Percentiles rank a stretch among this genome's conserved stretches.
These are phyloP conservation scores for Suaeda aralocaspica DNA, from an alignment of 148 eudicot species.

Conservation along the genomic window DNA sequence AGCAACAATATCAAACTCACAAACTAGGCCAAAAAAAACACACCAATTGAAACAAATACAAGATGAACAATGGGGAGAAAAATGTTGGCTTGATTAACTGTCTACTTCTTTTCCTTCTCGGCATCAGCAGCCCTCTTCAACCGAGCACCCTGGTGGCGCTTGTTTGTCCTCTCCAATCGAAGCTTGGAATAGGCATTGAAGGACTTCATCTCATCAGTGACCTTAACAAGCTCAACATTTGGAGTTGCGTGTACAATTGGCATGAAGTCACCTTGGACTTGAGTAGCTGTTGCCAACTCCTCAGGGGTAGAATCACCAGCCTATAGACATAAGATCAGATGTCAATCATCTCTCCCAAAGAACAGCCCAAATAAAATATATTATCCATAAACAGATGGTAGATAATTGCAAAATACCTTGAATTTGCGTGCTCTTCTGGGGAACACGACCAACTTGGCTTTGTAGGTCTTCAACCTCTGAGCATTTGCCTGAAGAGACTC, in stretches of 20 bases:
- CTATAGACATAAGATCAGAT: slow-evolving; percentile 38
- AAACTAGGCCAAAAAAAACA: neutral
- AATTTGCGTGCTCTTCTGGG: slow-evolving; percentile 48
- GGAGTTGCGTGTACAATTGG: slow-evolving; percentile 35
- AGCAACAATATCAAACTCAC: neutral
- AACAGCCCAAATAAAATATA: neutral
- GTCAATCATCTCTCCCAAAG: neutral
- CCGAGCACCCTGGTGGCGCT: slow-evolving; percentile 46
- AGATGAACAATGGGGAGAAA: slow-evolving; percentile 23
- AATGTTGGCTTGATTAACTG: slow-evolving; percentile 38
- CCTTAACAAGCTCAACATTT: slow-evolving; percentile 45
- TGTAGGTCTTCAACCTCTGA: slow-evolving; percentile 75
- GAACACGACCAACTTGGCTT: slow-evolving; percentile 78
- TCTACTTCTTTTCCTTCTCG: slow-evolving; percentile 55
- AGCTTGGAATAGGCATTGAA: slow-evolving; percentile 52
- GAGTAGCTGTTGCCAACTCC: slow-evolving; percentile 45
- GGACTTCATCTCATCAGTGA: slow-evolving; percentile 50
- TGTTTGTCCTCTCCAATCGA: slow-evolving; percentile 46
- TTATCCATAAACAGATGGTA: no score
- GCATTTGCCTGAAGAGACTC: slow-evolving; percentile 64
- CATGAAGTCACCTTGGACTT: slow-evolving; percentile 47
- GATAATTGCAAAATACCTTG: slow-evolving; percentile 37
- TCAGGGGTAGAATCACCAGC: slow-evolving; percentile 62
- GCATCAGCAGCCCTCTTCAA: slow-evolving; percentile 62
- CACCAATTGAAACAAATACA: slow-evolving; percentile 20